These are phyloP conservation scores for Claviceps pusilla DNA, from an alignment of 2,329 filamentous ascomycete species.

Conservation along the genomic window DNA sequence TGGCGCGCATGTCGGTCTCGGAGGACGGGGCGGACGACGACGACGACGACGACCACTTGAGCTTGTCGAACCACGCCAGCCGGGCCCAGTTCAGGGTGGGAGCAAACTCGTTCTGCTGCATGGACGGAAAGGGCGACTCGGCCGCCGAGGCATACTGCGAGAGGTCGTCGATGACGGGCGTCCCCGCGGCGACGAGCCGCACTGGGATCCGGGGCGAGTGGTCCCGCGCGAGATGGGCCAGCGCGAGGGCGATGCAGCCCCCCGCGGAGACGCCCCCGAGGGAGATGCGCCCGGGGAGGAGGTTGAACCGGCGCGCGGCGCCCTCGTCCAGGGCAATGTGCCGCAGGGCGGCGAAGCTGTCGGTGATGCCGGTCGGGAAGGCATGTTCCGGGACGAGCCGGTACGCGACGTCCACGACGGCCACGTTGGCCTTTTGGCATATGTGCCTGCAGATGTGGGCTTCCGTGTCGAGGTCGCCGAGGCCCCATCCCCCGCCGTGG, in stretches of 20 bases:
- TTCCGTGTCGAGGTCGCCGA: conserved; percentile 35
- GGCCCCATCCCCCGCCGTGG: conserved; percentile 34
- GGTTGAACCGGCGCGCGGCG: conserved; percentile 19
- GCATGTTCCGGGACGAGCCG: conserved; percentile 34
- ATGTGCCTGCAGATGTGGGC: conserved; percentile 33
- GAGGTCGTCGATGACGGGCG: conserved; percentile 25
- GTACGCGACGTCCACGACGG: conserved; percentile 37
- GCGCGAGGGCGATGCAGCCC: conserved; percentile 22
- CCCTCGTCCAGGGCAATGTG: conserved; percentile 21
- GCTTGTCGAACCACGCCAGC: conserved; percentile 25
- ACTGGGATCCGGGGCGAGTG: conserved; percentile 18
- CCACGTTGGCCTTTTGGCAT: conserved; percentile 26
- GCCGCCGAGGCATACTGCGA: conserved; percentile 19
- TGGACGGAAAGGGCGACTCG: conserved; percentile 25
- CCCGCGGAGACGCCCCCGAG: conserved; percentile 32
- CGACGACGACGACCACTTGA: conserved; percentile 16
- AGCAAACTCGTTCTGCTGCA: conserved; percentile 26
- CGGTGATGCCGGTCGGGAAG: conserved; percentile 33
- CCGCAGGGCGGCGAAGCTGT: conserved; percentile 31
- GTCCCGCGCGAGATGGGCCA: conserved; percentile 27
- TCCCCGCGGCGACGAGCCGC: conserved; percentile 23
- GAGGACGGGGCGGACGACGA: conserved; percentile 4
- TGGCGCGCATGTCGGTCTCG: conserved; percentile 4
- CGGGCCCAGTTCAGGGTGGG: conserved; percentile 29
- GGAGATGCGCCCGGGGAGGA: conserved; percentile 23